Evolutionary conservation across 306 rosid species (phyloP).

Genomic region (Lablab purpureus): DNA sequence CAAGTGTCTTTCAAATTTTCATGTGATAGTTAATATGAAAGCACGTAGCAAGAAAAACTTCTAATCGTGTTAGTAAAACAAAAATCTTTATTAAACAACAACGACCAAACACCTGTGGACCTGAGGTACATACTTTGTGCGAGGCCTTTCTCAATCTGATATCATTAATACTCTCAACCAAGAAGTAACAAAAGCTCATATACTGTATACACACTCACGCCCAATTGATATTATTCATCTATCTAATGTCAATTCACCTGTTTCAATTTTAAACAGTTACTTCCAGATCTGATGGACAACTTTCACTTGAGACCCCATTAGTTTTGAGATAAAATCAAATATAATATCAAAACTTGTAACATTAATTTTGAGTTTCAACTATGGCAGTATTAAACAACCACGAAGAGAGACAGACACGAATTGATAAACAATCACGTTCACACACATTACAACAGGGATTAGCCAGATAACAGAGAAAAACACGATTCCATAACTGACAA

Average conservation of each 20-base stretch:
- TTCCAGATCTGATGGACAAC: too few relatives aligned
- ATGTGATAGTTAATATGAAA: too few relatives aligned
- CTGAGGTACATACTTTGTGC: not conserved
- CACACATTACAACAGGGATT: not conserved
- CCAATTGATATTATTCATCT: not conserved
- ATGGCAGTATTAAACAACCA: not conserved
- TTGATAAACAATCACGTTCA: not conserved
- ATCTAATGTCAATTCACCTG: not conserved
- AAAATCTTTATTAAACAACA: not conserved
- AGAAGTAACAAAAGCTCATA: not conserved
- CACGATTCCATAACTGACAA: constrained; percentile 7
- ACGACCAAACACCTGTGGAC: not conserved
- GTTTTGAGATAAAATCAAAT: too few relatives aligned
- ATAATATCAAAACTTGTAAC: not conserved
- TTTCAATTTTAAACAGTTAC: too few relatives aligned
- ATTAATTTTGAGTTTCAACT: not conserved
- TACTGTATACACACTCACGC: not conserved
- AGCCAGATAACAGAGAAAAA: not conserved
- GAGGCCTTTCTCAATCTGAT: not conserved
- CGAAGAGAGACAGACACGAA: not conserved
- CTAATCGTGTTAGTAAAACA: not conserved
- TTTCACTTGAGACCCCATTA: too few relatives aligned
- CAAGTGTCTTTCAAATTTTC: too few relatives aligned
- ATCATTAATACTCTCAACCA: not conserved
- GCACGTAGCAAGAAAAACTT: too few relatives aligned